Percentiles rank a stretch among this genome's conserved stretches.
Conservation (phyloP, 2,329 filamentous ascomycete genomes). For the Cladosporium sp. region DNA sequence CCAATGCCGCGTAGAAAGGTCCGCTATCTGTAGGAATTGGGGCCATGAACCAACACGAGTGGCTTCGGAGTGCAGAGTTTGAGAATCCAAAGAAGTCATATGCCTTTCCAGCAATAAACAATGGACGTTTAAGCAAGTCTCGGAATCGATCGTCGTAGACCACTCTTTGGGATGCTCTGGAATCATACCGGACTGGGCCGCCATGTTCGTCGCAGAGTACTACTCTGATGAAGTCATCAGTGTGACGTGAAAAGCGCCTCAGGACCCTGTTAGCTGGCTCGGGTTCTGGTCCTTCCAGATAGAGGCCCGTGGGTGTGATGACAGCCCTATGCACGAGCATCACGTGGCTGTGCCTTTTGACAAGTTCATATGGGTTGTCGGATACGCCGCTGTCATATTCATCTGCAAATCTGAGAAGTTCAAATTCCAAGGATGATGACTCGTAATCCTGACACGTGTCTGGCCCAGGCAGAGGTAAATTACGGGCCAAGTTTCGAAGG, state of each 20-base stretch:
- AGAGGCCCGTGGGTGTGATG: slow-evolving; percentile 43
- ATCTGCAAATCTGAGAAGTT: slow-evolving; percentile 46
- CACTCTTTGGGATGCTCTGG: slow-evolving; percentile 47
- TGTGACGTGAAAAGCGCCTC: slow-evolving; percentile 61
- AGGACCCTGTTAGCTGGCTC: slow-evolving; percentile 71
- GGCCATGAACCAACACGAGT: slow-evolving; percentile 68
- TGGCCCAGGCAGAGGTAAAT: slow-evolving; percentile 55
- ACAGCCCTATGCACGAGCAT: slow-evolving; percentile 38
- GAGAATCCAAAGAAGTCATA: slow-evolving; percentile 76
- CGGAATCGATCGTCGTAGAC: slow-evolving; percentile 63
- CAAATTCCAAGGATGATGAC: slow-evolving; percentile 40
- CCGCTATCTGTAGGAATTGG: slow-evolving; percentile 36
- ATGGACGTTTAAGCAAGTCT: slow-evolving; percentile 56
- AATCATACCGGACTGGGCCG: slow-evolving; percentile 60
- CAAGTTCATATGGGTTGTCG: slow-evolving; percentile 35
- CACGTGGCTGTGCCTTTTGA: slow-evolving; percentile 36
- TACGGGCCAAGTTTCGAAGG: slow-evolving; percentile 53
- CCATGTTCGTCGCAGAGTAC: slow-evolving; percentile 75
- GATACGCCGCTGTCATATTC: slow-evolving; percentile 31
- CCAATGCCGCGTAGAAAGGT: slow-evolving; percentile 37
- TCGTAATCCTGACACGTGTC: slow-evolving; percentile 45
- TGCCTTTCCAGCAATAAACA: slow-evolving; percentile 62
- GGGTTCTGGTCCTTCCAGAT: slow-evolving; percentile 50
- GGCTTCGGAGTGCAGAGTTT: slow-evolving; percentile 71
- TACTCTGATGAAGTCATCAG: slow-evolving; percentile 68